Evolutionary conservation across 805 yeast species (phyloP), one percentile per base, ranked within the genome.

Genomic region (Candida quercuum): DNA sequence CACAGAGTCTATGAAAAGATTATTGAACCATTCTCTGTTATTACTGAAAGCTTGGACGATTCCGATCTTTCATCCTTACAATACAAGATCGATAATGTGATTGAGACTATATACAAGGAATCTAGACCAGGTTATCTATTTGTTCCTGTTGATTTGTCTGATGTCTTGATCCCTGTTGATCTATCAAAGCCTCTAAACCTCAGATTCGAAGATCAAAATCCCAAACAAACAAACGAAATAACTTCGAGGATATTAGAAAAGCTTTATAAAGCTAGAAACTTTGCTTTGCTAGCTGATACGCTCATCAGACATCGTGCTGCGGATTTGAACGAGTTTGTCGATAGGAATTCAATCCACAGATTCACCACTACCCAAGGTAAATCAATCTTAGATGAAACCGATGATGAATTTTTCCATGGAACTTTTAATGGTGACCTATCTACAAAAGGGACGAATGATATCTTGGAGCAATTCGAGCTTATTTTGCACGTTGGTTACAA

Each of bases 281-380:
- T 95, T n/a, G 74, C 81, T 3, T 57, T 89, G 15, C 52, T 88
- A 35, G 86, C 75, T 21, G 96, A 88, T 56, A 70, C 78, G n/a
- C 67, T 85, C 44, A 71, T 81, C 11, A 76, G 78, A 40, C 70
- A 93, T 36, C 64, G 67, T 28, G 64, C 68, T 14, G 39, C 47
- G 1, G 43, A 59, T 16, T 63, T 82, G 33, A 69, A 71, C 42
- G 48, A 66, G 20, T 65, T 88, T 24, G 69, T 79, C 17, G 27
- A 51, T 4, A 28, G 32, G 6, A 51, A 69, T 22, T 51, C 61
- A 26, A 34, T 51, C 6, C 48, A 51, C 19, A 19, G 32, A 14
- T 51, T 51, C 32, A 23, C 33, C 8, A 37, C 48, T 3, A 11
- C 27, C 3, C 18, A 42, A 29, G 54, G 46, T 8, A 48, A 48